phyloP scores from a whole-genome alignment of 345 rosid species.

The Kandelia obovata region DNA sequence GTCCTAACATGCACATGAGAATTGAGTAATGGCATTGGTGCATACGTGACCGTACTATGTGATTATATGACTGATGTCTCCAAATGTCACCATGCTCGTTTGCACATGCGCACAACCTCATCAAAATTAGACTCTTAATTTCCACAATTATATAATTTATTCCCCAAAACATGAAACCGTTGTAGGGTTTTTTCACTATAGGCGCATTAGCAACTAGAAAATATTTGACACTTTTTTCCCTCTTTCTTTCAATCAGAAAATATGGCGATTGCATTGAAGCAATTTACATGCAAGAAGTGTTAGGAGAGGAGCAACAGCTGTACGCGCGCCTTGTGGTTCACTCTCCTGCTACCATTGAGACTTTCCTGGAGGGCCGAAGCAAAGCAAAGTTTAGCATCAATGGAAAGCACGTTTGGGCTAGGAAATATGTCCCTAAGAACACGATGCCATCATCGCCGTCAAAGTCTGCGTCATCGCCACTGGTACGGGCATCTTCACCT shows the following conservation, averaged over 20 bases:
- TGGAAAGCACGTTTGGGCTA: slow-evolving; percentile 74
- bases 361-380: slow-evolving; percentile 29
- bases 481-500: slow-evolving; percentile 5
- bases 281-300: slow-evolving; percentile 48
- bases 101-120: too few species aligned
- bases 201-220: neutral
- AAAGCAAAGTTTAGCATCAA: slow-evolving; percentile 60
- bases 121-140: too few species aligned
- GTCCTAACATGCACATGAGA: too few species aligned
- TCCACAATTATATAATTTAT: too few species aligned
- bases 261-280: slow-evolving; percentile 51
- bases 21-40: too few species aligned
- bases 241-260: slow-evolving; percentile 30
- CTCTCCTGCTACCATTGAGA: slow-evolving; percentile 20
- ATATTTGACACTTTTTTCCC: too few species aligned
- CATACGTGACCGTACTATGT: too few species aligned
- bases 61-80: too few species aligned
- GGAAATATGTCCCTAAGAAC: slow-evolving; percentile 37
- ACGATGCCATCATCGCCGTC: slow-evolving; percentile 5
- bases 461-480: neutral
- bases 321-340: slow-evolving; percentile 50
- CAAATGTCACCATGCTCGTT: too few species aligned
- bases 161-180: too few species aligned
- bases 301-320: slow-evolving; percentile 37
- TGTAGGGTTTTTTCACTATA: neutral